These are phyloP conservation scores for Clavaria fumosa DNA, from an alignment of 768 basidiomycete species.

Conservation along the genomic window DNA sequence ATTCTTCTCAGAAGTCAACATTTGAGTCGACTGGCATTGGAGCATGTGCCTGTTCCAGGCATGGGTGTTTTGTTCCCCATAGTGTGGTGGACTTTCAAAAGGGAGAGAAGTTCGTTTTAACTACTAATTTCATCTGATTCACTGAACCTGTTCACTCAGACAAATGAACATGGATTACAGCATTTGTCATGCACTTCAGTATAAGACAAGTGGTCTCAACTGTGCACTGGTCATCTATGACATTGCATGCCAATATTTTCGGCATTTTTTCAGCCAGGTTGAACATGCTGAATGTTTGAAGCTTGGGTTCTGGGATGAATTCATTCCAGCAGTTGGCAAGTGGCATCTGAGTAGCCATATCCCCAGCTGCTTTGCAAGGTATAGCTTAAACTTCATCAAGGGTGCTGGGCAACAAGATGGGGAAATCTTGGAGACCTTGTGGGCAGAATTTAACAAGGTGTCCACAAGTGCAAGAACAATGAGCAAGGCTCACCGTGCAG, in stretches of 20 bases:
- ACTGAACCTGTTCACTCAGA: slow-evolving; percentile 6
- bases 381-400: slow-evolving; percentile 16
- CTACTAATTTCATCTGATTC: not conserved
- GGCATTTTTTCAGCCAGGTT: slow-evolving; percentile 11
- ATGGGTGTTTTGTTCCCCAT: slow-evolving; percentile 19
- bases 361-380: slow-evolving; percentile 8
- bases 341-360: slow-evolving; percentile 12
- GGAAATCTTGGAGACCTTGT: slow-evolving; percentile 21
- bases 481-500: slow-evolving; percentile 16
- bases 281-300: slow-evolving; percentile 3
- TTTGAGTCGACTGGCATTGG: slow-evolving; percentile 18
- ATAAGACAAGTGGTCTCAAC: not conserved
- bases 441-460: slow-evolving; percentile 16
- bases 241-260: slow-evolving; percentile 16
- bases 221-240: slow-evolving; percentile 15
- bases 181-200: slow-evolving; percentile 11
- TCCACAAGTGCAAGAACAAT: slow-evolving; percentile 19
- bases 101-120: slow-evolving; percentile 15
- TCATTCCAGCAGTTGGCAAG: slow-evolving; percentile 7
- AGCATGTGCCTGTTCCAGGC: slow-evolving; percentile 17
- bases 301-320: slow-evolving; percentile 3
- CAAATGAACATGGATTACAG: slow-evolving; percentile 19
- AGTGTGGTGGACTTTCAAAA: slow-evolving; percentile 19
- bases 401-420: slow-evolving; percentile 19
- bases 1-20: slow-evolving; percentile 8